Percentiles rank a stretch among this genome's conserved stretches.
phyloP scores from a whole-genome alignment of 208 protist genomes.

The Crithidia bombi region DNA sequence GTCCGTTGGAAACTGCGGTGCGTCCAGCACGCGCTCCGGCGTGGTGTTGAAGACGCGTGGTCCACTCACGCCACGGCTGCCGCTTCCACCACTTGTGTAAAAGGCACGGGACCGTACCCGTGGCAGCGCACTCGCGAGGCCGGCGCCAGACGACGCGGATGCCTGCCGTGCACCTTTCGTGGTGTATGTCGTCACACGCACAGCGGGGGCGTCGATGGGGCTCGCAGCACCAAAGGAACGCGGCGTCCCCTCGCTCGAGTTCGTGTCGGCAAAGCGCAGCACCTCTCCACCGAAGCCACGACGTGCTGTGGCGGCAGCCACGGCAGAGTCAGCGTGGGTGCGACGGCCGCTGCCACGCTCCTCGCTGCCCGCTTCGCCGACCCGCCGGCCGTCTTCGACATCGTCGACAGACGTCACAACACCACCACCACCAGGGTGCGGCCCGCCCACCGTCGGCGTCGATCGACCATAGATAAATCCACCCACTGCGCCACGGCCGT shows the following conservation, averaged over 20 bases:
- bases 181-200: constrained; percentile 17
- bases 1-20: constrained; percentile 66
- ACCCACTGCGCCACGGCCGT: not conserved
- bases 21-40: constrained; percentile 79
- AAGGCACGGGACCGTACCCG: constrained; percentile 27
- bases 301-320: constrained; percentile 23
- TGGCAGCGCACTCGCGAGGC: constrained; percentile 15
- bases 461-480: not conserved
- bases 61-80: constrained; percentile 8
- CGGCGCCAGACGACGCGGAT: constrained; percentile 4
- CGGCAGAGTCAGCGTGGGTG: not conserved
- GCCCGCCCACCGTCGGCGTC: not conserved
- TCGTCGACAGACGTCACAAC: constrained; percentile 1
- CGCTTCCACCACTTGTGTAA: constrained; percentile 29
- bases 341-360: constrained; percentile 16
- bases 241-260: constrained; percentile 2
- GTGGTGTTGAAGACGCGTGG: constrained; percentile 69
- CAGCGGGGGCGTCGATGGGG: constrained; percentile 6
- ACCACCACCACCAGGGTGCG: not conserved
- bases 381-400: not conserved
- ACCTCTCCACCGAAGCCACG: constrained; percentile 50
- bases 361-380: constrained; percentile 10
- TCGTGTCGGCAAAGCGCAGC: constrained; percentile 32
- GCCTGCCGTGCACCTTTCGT: constrained; percentile 16
- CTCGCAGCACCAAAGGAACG: constrained; percentile 17